phyloP scores from a whole-genome alignment of 192 early-diverging fungal species.

The Coemansia sp. region DNA sequence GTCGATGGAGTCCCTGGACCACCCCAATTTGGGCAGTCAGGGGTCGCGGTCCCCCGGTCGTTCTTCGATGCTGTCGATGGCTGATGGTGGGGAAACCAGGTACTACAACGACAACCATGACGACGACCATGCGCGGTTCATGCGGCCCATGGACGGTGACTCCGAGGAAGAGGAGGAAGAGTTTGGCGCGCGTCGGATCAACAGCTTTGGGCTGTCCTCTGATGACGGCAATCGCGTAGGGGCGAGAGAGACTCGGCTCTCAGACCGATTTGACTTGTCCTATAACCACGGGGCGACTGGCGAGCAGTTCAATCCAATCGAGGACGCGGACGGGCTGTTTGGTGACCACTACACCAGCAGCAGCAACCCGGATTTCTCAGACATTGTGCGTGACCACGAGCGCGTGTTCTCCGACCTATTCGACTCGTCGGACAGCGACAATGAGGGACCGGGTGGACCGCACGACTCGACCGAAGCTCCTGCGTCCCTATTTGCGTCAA shows the following conservation, averaged over 20 bases:
- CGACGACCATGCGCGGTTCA: slow-evolving; percentile 12
- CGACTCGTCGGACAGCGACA: slow-evolving; percentile 8
- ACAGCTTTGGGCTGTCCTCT: slow-evolving; percentile 25
- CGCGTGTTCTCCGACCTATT: slow-evolving; percentile 40
- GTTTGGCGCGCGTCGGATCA: slow-evolving; percentile 16
- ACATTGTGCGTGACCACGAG: slow-evolving; percentile 48
- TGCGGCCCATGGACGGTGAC: background rate
- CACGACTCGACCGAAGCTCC: slow-evolving; percentile 32
- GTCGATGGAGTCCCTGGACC: slow-evolving; percentile 45
- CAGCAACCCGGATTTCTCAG: slow-evolving; percentile 37
- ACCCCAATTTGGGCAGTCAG: slow-evolving; percentile 55
- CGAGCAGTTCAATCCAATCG: slow-evolving; percentile 16
- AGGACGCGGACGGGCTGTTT: slow-evolving; percentile 32
- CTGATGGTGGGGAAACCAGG: background rate
- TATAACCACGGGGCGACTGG: background rate
- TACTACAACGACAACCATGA: background rate
- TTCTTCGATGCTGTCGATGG: slow-evolving; percentile 20
- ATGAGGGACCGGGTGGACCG: slow-evolving; percentile 7
- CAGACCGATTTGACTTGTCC: background rate
- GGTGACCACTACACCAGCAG: slow-evolving; percentile 18
- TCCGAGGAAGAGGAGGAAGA: background rate
- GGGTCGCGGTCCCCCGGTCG: slow-evolving; percentile 16
- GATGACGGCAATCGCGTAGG: background rate
- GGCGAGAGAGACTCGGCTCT: slow-evolving; percentile 3
- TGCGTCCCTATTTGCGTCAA: slow-evolving; percentile 48